Base-by-base conservation (phyloP, 495 filamentous ascomycete genomes). In the Tuber microsphaerosporum region DNA sequence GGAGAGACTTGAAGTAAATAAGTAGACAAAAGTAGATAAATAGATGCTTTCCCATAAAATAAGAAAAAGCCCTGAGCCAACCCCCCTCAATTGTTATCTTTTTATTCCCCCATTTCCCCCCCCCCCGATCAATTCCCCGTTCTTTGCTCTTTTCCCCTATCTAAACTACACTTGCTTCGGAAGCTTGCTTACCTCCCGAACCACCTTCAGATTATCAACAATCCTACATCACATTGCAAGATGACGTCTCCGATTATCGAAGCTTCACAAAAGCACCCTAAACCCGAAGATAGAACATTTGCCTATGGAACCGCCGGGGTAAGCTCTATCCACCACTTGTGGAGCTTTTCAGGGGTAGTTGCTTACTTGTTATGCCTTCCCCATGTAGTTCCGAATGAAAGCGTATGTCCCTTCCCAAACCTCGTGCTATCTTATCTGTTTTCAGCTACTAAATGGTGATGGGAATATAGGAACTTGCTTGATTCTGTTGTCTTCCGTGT, bases 221-320 rank as follows among this genome's bases (percentile, higher is more conserved):
- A 41, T 19, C 19, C 39, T 70, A 39, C 68, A 65, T 17, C 56
- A 78, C 10, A 72, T 44, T 65, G 14, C 72, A 83, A 77, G 79
- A 86, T 82, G 83, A 75, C 73, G 70, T 81, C 73, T 34, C 69
- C 74, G 72, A 89, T 92, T 76, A 83, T 87, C 75, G 85, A 85
- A 71, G 91, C 89, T 82, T 91, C 91, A 14, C 85, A 86, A 79
- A 89, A 88, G 84, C 90, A 91, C 84, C 88, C 91, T 41, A 93
- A 93, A 84, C 89, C 91, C 4, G 87, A 87, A 73, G 84, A 85
- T 73, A 88, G 86, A 75, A 85, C 89, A 44, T 98, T 96, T 85
- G 88, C 90, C 78, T 99, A 99, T 89, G 95, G 95, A 79, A 99
- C 95, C 71, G 96, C 95, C 48, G 95, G 95, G 72, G 90, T 92